These are phyloP conservation scores for Amanita pallidorosea DNA, from an alignment of 768 basidiomycete genomes.

Conservation along the genomic window DNA sequence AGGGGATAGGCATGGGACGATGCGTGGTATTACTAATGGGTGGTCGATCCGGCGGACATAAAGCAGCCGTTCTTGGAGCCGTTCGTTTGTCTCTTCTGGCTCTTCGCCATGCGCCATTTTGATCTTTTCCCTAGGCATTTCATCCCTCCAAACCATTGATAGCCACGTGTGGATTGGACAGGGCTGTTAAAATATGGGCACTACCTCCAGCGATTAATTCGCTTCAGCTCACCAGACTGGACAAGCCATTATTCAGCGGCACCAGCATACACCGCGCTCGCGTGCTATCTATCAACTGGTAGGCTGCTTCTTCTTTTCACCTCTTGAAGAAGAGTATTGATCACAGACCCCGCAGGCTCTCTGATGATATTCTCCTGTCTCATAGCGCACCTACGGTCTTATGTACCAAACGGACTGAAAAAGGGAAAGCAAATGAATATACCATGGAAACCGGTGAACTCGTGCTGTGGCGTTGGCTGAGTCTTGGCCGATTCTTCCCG, in stretches of 20 bases:
- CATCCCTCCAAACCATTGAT: conserved; percentile 53
- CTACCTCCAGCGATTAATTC: conserved; percentile 23
- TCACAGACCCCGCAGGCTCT: conserved; percentile 32
- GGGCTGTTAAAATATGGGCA: conserved; percentile 70
- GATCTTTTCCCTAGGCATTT: conserved; percentile 43
- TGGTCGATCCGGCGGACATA: conserved; percentile 63
- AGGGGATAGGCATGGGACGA: conserved; percentile 52
- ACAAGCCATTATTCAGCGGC: conserved; percentile 70
- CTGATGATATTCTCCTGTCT: conserved; percentile 40
- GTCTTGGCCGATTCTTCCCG: conserved; percentile 55
- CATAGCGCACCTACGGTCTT: conserved; percentile 45
- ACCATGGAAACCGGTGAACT: conserved; percentile 39
- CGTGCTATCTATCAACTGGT: conserved; percentile 59
- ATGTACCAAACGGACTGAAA: conserved; percentile 14
- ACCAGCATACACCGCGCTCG: conserved; percentile 54
- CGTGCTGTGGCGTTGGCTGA: conserved; percentile 60
- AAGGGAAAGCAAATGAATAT: conserved; percentile 14
- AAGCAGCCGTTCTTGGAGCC: conserved; percentile 56
- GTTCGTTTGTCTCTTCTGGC: conserved; percentile 22
- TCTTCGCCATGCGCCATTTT: background rate
- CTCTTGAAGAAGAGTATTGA: background rate
- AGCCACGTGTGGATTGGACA: conserved; percentile 72
- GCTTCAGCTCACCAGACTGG: conserved; percentile 39
- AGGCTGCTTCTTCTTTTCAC: conserved; percentile 2
- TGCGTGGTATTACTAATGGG: conserved; percentile 61